Base-by-base conservation (phyloP, 495 filamentous ascomycete genomes). In the Rostrohypoxylon terebratum region DNA sequence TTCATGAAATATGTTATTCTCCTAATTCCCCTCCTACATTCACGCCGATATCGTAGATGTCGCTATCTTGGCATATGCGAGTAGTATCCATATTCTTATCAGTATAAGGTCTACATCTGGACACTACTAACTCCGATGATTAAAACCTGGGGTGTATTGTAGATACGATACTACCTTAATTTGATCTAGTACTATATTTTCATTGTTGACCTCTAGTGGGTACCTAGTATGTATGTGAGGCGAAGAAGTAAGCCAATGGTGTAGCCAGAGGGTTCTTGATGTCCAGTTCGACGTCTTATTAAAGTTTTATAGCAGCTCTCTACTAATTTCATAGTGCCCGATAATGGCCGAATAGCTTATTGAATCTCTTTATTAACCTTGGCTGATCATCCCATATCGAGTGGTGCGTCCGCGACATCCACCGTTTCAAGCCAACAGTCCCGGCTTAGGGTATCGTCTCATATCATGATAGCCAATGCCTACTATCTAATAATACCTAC, bases 341-440 rank as follows among this genome's bases (percentile, higher is more conserved):
- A 20, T 2, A 45, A 16, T 20, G 16, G 8, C 16, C n/a, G 4
- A 7, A 45, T 45, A 45, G 4, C 11, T 20, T 45, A 18, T 0
- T 20, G 1, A 6, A n/a, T 4, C 5, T 25, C 9, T 4, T 50
- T 13, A 50, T 28, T 1, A 53, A 4, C 31, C 48, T 10, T 31
- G 11, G 9, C 5, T 11, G 21, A 34, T 18, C 3, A 13, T 62
- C 44, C 20, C 25, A 23, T 33, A n/a, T 34, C 11, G 8, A 50
- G 3, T 7, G n/a, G 23, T 34, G 3, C 25, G 6, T 44, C 16
- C 18, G 62, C 21, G 36, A 57, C 50, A n/a, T 44, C n/a, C 21
- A 21, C n/a, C 34, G 62, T 65, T 65, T 65, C 62, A 65, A 65
- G 23, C 50, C 21, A 38, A 34, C 18, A 51, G 54, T 65, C 50